Evolutionary conservation across 129 eudicot genomes (phyloP), one percentile per base, ranked within the genome.

Genomic region (Heracleum sosnowskyi): DNA sequence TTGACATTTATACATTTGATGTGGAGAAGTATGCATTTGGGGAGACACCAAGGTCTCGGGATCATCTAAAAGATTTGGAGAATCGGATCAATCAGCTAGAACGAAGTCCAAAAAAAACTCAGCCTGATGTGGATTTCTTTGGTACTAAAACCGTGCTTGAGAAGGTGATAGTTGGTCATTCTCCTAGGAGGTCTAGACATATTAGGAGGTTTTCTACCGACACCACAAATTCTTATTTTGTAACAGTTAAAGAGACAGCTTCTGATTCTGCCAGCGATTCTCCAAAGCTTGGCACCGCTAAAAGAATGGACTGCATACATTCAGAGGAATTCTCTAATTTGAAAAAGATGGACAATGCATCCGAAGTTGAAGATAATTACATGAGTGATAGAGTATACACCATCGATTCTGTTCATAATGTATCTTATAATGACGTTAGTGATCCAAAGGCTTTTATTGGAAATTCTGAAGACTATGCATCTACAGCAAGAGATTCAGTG

Each of bases 321-420:
- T 24, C 73, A 42, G 91, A 88, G 46, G 87, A 82, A 8, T 78
- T 76, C 63, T 68, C 88, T 55, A 86, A 88, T 84, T 51, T 84
- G 46, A 91, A 80, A 72, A 91, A 84, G 74, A 80, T 79, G 83
- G 92, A 95, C 57, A 75, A 66, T 35, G 89, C 82, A 70, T 91
- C 97, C 1, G 97, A 95, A 75, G 83, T 26, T 80, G 97, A 88
- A 46, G 98, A 95, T n/a, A n/a, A n/a, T 84, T 96, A 91, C 69
- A 87, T 85, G 88, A 86, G 87, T 70, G 98, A 90, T 51, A 90
- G 96, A 68, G 86, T 91, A 37, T 95, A 91, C 81, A 91, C 98
- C 0, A 82, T 94, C 33, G 97, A 94, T 66, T 89, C 93, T 16
- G 80, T 94, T 72, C 92, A 88, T 84, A 86, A 85, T 28, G 81